Percentiles rank a stretch among this genome's conserved stretches.
These are phyloP conservation scores for Coelastrella sp. DNA, from an alignment of 139 green algal species.

Conservation along the genomic window DNA sequence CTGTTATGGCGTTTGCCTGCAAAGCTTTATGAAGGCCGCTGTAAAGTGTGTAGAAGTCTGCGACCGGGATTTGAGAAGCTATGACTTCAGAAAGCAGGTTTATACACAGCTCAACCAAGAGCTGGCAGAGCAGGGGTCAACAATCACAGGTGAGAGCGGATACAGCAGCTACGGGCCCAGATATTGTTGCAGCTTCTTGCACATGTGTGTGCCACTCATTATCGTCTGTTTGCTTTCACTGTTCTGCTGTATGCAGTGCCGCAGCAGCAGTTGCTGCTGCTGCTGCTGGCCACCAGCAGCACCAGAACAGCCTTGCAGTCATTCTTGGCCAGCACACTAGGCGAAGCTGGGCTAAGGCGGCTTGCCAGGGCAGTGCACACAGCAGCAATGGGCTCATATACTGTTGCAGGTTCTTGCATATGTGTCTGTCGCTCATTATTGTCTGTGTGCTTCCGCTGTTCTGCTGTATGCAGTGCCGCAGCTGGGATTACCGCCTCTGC, in stretches of 20 bases:
- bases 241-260: background rate
- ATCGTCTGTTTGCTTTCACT: background rate
- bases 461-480: conserved; percentile 11
- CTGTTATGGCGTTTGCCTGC: too few species aligned
- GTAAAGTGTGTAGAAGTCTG: background rate
- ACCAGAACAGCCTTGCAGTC: conserved; percentile 64
- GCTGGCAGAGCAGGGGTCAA: conserved; percentile 31
- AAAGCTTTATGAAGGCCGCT: conserved; percentile 29
- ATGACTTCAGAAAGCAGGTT: conserved; percentile 17
- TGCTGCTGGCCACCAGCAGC: background rate
- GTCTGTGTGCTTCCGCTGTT: background rate
- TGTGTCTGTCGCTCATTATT: too few species aligned
- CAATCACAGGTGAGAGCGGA: conserved; percentile 14
- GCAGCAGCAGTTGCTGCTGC: conserved; percentile 7
- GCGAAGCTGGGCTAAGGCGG: too few species aligned
- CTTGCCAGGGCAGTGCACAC: too few species aligned
- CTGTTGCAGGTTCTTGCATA: too few species aligned
- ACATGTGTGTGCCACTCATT: too few species aligned
- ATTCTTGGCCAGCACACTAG: too few species aligned
- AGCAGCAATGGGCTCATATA: too few species aligned
- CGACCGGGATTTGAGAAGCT: background rate
- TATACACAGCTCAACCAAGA: conserved; percentile 27
- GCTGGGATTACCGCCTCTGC: conserved; percentile 35
- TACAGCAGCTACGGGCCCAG: background rate
- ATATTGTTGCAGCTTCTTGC: too few species aligned